Base-by-base conservation (phyloP, 257 asterid species). In the Salvia rosmarinus region DNA sequence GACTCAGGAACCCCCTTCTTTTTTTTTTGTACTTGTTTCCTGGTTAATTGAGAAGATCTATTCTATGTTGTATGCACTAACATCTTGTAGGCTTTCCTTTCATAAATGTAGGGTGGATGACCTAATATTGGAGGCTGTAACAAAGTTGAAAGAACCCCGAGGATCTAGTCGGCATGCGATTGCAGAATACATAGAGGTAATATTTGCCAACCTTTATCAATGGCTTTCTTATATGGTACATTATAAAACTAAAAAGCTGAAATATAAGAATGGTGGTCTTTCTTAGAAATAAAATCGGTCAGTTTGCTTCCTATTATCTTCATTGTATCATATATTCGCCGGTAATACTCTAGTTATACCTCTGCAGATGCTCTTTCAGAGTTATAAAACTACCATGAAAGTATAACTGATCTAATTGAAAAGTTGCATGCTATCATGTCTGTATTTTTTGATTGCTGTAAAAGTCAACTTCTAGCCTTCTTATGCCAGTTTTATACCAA, bases 71-170 rank as follows among this genome's bases (percentile, higher is more conserved):
- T 64, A 49, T 17, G 37, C 40, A 12, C 42, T 70, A 47, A 57
- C 52, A 52, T 49, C 46, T 9, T 68, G 6, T 73, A 77, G 51
- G 39, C 28, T 40, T 72, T 43, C 68, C 25, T 34, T 51, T 51
- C n/a, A 35, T 84, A 43, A 69, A 67, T 82, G 55, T 58, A 94
- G 97, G 84, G 52, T 91, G 84, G 92, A 84, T 54, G 90, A 86
- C 70, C 74, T 83, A 71, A 79, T 94, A 70, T 12, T 94, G 84
- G 98, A 94, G 84, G 95, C 94, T 57, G 78, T 94, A 69, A 71
- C 77, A 65, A 83, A 87, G 87, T 80, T 94, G 81, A 94, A 94
- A 84, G 96, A 89, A 76, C 95, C 96, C 14, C 92, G 89, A 64
- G 97, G 98, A 66, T 86, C 98, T 72, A 82, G 83, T 81, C 86